A percentile compares a stretch with the other conserved stretches of the same genome.
Conservation (phyloP, 257 asterid species). For the Solanum acaule region DNA sequence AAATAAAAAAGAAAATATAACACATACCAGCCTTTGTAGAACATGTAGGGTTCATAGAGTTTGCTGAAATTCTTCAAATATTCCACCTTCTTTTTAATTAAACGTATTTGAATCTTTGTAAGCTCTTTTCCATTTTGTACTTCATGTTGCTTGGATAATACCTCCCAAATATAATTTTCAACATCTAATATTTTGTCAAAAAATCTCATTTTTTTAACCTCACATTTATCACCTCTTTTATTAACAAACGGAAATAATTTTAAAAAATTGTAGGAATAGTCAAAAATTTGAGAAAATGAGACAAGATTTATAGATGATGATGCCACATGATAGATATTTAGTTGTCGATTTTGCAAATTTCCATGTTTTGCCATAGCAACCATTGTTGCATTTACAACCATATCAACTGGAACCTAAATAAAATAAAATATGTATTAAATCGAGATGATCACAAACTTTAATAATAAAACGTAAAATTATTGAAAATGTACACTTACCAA, state of each 20-base stretch:
- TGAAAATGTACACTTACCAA: neutral
- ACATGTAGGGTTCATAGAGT: neutral
- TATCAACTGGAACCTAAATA: conserved; percentile 23
- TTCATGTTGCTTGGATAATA: neutral
- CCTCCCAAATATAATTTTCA: neutral
- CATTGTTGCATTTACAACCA: conserved; percentile 27
- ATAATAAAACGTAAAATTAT: neutral
- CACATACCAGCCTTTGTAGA: neutral
- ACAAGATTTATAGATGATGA: conserved; percentile 10
- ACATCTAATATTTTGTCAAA: neutral
- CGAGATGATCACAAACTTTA: neutral
- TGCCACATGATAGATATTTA: conserved; percentile 8
- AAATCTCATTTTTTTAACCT: neutral
- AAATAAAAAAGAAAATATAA: neutral
- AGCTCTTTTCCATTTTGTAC: neutral
- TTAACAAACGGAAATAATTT: neutral
- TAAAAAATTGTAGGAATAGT: conserved; percentile 16
- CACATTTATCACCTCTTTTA: neutral
- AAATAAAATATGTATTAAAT: accelerated
- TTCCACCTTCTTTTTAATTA: neutral
- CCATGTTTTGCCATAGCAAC: conserved; percentile 40
- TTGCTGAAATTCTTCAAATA: neutral
- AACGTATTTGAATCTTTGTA: neutral
- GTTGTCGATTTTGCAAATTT: neutral
- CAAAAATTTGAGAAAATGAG: neutral